Conservation (phyloP, 192 early-diverging fungal species). For the Backusella tarrabulga region DNA sequence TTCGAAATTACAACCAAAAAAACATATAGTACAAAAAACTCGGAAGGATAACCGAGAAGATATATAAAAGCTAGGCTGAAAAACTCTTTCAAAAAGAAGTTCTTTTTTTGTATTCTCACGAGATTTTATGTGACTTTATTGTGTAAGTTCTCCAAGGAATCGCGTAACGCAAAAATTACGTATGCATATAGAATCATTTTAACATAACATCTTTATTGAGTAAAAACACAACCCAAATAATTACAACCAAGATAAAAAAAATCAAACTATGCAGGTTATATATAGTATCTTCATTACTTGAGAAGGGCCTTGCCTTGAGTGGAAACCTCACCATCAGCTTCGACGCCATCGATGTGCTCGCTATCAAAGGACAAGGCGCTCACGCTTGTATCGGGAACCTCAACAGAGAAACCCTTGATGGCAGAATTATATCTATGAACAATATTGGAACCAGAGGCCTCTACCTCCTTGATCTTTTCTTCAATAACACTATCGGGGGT, state of each 20-base stretch:
- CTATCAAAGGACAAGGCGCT: conserved; percentile 13
- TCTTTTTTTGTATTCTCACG: background rate
- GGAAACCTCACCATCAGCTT: conserved; percentile 35
- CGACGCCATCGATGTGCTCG: conserved; percentile 16
- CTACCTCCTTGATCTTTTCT: conserved; percentile 14
- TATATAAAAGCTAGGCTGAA: background rate
- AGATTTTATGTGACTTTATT: conserved; percentile 5
- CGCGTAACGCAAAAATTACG: conserved; percentile 8
- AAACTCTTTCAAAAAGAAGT: background rate
- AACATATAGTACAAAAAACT: background rate
- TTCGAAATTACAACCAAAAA: background rate
- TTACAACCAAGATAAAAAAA: background rate
- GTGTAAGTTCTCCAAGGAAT: background rate
- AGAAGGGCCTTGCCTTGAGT: conserved; percentile 23
- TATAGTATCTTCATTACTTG: conserved; percentile 10
- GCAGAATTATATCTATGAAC: conserved; percentile 29
- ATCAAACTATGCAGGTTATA: background rate
- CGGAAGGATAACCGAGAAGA: background rate
- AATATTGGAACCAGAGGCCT: conserved; percentile 20
- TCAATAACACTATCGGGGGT: conserved; percentile 39
- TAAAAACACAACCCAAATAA: background rate
- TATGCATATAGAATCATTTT: background rate
- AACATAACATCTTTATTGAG: background rate
- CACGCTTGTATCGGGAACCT: conserved; percentile 24
- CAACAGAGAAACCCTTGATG: conserved; percentile 33